Evolutionary conservation across 2,329 filamentous ascomycete species (phyloP).

Genomic region (Plenodomus lindquistii): DNA sequence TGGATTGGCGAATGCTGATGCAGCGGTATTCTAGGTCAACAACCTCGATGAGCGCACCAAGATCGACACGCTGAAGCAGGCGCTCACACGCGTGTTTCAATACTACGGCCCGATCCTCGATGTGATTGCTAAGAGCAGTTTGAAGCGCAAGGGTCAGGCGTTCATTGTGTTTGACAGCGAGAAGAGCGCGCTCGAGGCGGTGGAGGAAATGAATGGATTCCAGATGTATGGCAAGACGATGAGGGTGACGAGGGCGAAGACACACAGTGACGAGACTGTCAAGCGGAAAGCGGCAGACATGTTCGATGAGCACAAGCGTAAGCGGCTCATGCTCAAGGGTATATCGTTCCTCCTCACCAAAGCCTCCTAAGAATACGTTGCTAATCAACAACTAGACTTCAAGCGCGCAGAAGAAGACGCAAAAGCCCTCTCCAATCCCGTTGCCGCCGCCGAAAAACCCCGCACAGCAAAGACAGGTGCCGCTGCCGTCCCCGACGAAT

Average conservation of each 20-base stretch:
- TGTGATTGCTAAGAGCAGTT: conserved; percentile 83
- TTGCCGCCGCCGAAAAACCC: conserved; percentile 53
- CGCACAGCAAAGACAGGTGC: conserved; percentile 71
- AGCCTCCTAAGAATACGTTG: conserved; percentile 9
- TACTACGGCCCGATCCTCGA: conserved; percentile 88
- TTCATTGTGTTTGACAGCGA: conserved; percentile 87
- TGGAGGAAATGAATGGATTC: conserved; percentile 90
- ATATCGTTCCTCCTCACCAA: conserved; percentile 41
- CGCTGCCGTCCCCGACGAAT: conserved; percentile 91
- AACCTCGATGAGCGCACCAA: conserved; percentile 95
- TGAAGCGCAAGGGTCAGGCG: conserved; percentile 92
- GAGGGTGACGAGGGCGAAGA: conserved; percentile 79
- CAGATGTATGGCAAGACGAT: conserved; percentile 92
- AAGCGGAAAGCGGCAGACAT: conserved; percentile 76
- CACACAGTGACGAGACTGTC: conserved; percentile 85
- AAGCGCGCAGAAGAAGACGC: conserved; percentile 83
- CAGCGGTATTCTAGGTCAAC: conserved; percentile 54
- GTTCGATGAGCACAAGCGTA: conserved; percentile 83
- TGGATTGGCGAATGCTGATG: conserved; percentile 23
- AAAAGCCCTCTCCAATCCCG: conserved; percentile 74
- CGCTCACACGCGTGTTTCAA: conserved; percentile 77
- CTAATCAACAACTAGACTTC: conserved; percentile 55
- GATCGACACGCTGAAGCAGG: conserved; percentile 72
- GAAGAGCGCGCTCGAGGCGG: conserved; percentile 78
- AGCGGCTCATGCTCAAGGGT: conserved; percentile 90